phyloP scores from a whole-genome alignment of 1,284 basidiomycete genomes.

The Pyrrhoderma lamaoense region DNA sequence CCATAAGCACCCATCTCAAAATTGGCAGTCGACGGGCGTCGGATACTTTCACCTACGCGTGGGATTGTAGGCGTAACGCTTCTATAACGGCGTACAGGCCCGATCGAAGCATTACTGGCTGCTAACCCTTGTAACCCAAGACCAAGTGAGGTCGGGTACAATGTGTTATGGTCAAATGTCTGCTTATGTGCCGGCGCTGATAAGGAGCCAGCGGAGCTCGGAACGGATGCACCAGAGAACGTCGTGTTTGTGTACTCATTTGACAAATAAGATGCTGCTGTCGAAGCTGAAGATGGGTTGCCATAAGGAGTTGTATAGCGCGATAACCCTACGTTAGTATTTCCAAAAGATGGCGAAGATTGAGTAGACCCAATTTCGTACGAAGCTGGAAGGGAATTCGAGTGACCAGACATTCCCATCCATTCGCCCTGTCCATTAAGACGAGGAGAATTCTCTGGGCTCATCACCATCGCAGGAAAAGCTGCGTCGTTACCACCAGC shows the following conservation, averaged over 20 bases:
- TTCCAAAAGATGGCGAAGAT: constrained; percentile 33
- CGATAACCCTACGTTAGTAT: constrained; percentile 25
- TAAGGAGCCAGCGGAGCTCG: constrained; percentile 35
- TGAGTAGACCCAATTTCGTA: not conserved
- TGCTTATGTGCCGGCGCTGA: constrained; percentile 64
- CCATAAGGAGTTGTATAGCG: constrained; percentile 16
- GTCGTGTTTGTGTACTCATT: constrained; percentile 19
- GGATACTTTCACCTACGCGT: constrained; percentile 40
- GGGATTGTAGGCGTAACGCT: constrained; percentile 65
- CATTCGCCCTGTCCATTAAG: constrained; percentile 8
- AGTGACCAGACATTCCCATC: constrained; percentile 8
- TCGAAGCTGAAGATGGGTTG: constrained; percentile 6
- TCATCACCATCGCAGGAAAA: constrained; percentile 12
- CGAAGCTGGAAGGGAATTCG: constrained; percentile 16
- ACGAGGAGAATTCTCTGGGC: constrained; percentile 18
- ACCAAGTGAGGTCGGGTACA: constrained; percentile 40
- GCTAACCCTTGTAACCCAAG: constrained; percentile 6
- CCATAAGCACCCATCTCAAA: constrained; percentile 28
- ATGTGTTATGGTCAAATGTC: constrained; percentile 48
- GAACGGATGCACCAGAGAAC: constrained; percentile 28
- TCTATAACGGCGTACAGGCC: constrained; percentile 59
- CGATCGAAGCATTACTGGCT: constrained; percentile 26
- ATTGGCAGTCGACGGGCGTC: constrained; percentile 43
- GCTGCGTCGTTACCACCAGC: not conserved
- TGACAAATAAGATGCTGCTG: constrained; percentile 7